Conservation (phyloP, 2,329 filamentous ascomycete species). For the Thielaviopsis musarum region DNA sequence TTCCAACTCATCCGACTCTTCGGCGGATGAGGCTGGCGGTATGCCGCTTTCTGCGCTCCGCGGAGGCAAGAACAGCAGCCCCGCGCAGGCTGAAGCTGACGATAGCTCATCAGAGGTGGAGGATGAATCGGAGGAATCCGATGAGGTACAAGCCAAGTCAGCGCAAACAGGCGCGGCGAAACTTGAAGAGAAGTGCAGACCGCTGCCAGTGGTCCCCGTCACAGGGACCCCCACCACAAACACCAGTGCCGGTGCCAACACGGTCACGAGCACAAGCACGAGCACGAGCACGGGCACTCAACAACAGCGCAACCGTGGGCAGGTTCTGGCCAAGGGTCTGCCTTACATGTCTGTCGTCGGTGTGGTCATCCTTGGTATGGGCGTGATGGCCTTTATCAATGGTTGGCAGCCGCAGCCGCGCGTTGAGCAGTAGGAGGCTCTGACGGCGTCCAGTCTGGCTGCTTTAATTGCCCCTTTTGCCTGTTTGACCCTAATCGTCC, state of each 20-base stretch:
- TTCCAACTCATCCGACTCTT: background rate
- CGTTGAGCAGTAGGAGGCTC: conserved; percentile 10
- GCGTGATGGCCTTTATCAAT: conserved; percentile 75
- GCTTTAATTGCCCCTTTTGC: background rate
- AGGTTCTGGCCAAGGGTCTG: conserved; percentile 32
- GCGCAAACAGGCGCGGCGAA: background rate
- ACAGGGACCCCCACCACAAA: conserved; percentile 24
- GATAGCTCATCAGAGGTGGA: background rate
- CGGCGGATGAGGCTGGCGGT: background rate
- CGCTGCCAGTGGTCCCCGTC: background rate
- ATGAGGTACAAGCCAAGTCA: background rate
- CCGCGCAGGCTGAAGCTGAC: background rate
- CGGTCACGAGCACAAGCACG: background rate
- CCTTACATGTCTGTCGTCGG: conserved; percentile 72
- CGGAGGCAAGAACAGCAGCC: background rate
- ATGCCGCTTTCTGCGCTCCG: background rate
- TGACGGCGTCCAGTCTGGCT: background rate
- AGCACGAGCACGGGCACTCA: background rate
- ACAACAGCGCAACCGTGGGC: conserved; percentile 3
- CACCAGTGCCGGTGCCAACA: conserved; percentile 23
- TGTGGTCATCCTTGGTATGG: conserved; percentile 65
- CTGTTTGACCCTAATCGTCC: background rate
- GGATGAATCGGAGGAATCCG: background rate
- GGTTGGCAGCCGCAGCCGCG: conserved; percentile 47
- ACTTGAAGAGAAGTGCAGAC: background rate